Evolutionary conservation across 2,329 filamentous ascomycete genomes (phyloP).

Genomic region (Venturia oleaginea): DNA sequence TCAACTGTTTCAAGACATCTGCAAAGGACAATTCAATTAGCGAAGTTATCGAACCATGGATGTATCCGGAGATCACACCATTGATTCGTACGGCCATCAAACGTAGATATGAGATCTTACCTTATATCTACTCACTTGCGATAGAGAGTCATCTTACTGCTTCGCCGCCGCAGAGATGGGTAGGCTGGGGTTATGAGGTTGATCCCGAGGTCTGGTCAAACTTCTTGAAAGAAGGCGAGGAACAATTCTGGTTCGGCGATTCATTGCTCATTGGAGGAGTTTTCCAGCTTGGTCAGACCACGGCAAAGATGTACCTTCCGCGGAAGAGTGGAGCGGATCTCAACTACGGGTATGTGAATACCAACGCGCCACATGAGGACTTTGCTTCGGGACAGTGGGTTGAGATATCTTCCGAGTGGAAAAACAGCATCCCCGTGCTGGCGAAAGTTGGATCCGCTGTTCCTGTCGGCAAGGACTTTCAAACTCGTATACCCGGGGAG

Average conservation of each 20-base stretch:
- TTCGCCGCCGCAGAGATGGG: slow-evolving; percentile 59
- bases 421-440: slow-evolving; percentile 45
- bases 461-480: slow-evolving; percentile 42
- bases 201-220: slow-evolving; percentile 57
- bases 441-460: slow-evolving; percentile 47
- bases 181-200: slow-evolving; percentile 61
- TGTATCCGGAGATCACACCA: slow-evolving; percentile 59
- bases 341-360: slow-evolving; percentile 43
- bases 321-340: slow-evolving; percentile 34
- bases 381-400: slow-evolving; percentile 47
- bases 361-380: slow-evolving; percentile 52
- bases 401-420: slow-evolving; percentile 42
- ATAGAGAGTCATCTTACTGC: slow-evolving; percentile 54
- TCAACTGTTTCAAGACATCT: slow-evolving; percentile 70
- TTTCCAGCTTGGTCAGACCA: slow-evolving; percentile 49
- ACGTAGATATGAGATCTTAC: slow-evolving; percentile 61
- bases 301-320: slow-evolving; percentile 54
- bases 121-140: slow-evolving; percentile 59
- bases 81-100: slow-evolving; percentile 57
- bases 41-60: slow-evolving; percentile 70
- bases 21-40: slow-evolving; percentile 56
- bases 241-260: slow-evolving; percentile 66
- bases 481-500: slow-evolving; percentile 45
- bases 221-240: slow-evolving; percentile 52
- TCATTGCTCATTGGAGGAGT: slow-evolving; percentile 58